Percentiles rank a stretch among this genome's conserved stretches.
phyloP scores from a whole-genome alignment of 208 protist genomes.

The Balamuthia mandrillaris region DNA sequence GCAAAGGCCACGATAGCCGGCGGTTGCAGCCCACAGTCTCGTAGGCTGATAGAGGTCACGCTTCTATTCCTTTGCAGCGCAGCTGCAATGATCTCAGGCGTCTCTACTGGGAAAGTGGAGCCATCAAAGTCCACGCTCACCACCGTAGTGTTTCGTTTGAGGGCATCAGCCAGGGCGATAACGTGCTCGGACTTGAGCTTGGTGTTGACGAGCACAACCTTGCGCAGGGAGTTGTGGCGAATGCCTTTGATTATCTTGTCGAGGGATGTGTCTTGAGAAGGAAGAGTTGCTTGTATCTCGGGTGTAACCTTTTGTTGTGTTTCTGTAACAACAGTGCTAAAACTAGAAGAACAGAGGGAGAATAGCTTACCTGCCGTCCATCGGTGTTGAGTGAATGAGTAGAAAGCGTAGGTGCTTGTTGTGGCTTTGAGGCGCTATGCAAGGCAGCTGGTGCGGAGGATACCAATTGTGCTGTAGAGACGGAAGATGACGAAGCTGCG shows the following conservation, averaged over 20 bases:
- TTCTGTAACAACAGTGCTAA: background rate
- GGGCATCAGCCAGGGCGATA: background rate
- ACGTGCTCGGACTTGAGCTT: background rate
- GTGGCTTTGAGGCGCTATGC: no score
- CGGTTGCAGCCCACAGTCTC: background rate
- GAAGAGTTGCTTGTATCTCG: background rate
- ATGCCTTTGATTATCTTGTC: conserved; percentile 31
- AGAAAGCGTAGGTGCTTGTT: no score
- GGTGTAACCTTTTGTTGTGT: background rate
- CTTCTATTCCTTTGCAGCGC: background rate
- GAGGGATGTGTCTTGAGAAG: background rate
- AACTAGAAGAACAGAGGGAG: background rate
- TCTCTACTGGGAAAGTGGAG: background rate
- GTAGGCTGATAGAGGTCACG: background rate
- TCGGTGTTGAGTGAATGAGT: background rate
- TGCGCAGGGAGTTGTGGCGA: background rate
- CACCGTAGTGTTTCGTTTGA: conserved; percentile 17
- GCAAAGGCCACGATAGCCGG: background rate
- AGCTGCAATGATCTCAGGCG: background rate
- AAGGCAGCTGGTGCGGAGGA: no score
- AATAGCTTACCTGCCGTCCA: background rate
- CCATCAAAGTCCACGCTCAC: background rate
- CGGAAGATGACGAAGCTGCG: background rate
- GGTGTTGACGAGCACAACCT: background rate
- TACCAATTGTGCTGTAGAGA: no score